These are phyloP conservation scores for Chlamydomonas sp. DNA, from an alignment of 139 green algal species.

Conservation along the genomic window DNA sequence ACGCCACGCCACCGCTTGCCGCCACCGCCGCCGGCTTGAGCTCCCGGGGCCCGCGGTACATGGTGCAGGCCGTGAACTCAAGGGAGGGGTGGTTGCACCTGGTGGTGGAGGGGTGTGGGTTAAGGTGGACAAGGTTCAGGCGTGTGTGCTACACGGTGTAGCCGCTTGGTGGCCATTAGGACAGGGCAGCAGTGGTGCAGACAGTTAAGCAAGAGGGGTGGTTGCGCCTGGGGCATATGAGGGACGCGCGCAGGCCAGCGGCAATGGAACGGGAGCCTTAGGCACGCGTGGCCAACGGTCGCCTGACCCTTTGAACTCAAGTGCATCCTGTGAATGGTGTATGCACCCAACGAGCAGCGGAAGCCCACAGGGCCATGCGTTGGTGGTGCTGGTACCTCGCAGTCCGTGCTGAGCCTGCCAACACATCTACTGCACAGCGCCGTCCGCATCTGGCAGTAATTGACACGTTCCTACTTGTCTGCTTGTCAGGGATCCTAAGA, in stretches of 20 bases:
- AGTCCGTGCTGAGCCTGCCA: not conserved
- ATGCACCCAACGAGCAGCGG: not conserved
- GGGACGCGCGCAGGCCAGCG: too few relatives aligned
- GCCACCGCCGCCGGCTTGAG: conserved; percentile 16
- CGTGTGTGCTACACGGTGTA: not conserved
- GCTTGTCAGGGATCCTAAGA: not conserved
- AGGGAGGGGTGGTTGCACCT: conserved; percentile 45
- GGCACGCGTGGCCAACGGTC: too few relatives aligned
- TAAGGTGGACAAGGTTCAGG: not conserved
- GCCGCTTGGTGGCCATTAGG: not conserved
- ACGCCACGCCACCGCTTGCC: not conserved
- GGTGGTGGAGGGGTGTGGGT: not conserved
- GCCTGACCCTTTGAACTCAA: too few relatives aligned
- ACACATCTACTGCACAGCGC: not conserved
- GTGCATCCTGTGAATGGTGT: too few relatives aligned
- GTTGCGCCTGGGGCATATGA: not conserved
- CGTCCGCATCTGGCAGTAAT: not conserved
- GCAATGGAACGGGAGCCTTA: too few relatives aligned
- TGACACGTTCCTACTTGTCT: not conserved
- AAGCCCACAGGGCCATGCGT: not conserved
- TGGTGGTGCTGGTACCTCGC: not conserved
- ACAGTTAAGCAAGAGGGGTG: not conserved
- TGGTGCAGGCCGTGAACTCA: conserved; percentile 42
- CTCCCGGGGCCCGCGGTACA: conserved; percentile 34
- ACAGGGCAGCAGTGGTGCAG: not conserved